Conservation (phyloP, 2,329 filamentous ascomycete genomes). For the Furcasterigmium furcatum region DNA sequence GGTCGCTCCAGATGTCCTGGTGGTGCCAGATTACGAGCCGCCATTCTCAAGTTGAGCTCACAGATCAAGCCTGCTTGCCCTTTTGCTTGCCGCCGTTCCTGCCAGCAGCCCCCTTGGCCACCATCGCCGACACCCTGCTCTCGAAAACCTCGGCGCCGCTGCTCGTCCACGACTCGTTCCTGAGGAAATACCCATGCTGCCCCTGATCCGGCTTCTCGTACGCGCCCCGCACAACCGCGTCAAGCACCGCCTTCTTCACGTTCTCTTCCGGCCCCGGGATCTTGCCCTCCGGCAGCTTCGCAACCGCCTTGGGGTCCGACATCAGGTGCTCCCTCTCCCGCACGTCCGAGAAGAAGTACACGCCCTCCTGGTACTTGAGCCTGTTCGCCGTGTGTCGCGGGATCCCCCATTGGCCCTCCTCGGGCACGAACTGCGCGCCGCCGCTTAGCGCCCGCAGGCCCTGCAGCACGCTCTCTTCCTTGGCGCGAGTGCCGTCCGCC, state of each 20-base stretch:
- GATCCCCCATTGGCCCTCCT: not conserved
- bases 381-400: not conserved
- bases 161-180: conserved; percentile 30
- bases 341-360: conserved; percentile 9
- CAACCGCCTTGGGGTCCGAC: conserved; percentile 6
- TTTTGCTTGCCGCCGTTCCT: conserved; percentile 9
- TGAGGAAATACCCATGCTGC: conserved; percentile 25
- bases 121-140: conserved; percentile 30
- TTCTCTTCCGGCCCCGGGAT: conserved; percentile 28
- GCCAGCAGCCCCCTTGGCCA: conserved; percentile 13
- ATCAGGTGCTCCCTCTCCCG: conserved; percentile 12
- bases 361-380: conserved; percentile 11
- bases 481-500: conserved; percentile 20
- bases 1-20: no score
- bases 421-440: conserved; percentile 14
- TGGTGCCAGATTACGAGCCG: no score
- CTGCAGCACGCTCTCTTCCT: conserved; percentile 22
- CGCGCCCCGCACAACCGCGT: conserved; percentile 29
- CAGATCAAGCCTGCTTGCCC: conserved; percentile 3
- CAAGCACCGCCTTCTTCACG: conserved; percentile 25
- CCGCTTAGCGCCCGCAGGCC: conserved; percentile 30
- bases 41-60: no score
- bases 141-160: conserved; percentile 32
- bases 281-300: conserved; percentile 17
- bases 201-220: conserved; percentile 30